phyloP scores from a whole-genome alignment of 1,284 basidiomycete genomes.

The Ustilago shanxiensis region DNA sequence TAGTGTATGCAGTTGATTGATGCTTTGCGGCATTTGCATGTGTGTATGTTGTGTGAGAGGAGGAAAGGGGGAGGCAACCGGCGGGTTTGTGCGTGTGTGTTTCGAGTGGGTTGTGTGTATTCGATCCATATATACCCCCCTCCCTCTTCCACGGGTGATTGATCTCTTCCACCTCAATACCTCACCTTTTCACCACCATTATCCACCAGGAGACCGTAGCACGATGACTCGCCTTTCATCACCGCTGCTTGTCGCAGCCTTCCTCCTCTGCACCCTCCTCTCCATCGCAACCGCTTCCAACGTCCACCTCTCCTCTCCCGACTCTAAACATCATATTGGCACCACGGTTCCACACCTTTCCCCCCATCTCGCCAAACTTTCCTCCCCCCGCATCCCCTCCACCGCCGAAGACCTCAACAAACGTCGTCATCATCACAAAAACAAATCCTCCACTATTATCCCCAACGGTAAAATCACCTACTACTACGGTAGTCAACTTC shows the following conservation, averaged over 20 bases:
- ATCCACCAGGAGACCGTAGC: neutral
- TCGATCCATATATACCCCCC: neutral
- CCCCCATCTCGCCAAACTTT: neutral
- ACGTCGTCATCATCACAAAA: conserved; percentile 24
- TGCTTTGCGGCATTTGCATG: too few relatives aligned
- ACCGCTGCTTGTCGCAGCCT: neutral
- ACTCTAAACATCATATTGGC: neutral
- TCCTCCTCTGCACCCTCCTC: neutral
- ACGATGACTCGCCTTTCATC: conserved; percentile 1
- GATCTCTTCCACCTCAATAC: neutral
- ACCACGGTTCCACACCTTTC: conserved; percentile 4
- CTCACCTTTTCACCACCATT: neutral
- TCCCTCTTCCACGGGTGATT: neutral
- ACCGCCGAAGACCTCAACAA: neutral
- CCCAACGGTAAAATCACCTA: conserved; percentile 34
- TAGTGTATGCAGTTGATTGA: too few relatives aligned
- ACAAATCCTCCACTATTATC: conserved; percentile 4
- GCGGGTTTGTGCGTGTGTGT: neutral
- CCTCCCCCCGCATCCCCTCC: conserved; percentile 1
- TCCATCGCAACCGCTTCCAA: neutral
- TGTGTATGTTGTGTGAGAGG: neutral
- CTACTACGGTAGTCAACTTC: conserved; percentile 33
- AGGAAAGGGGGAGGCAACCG: neutral
- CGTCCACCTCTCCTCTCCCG: neutral
- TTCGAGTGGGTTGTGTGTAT: neutral